These are phyloP conservation scores for Leccinum pachyderme DNA, from an alignment of 1,284 basidiomycete genomes.

Conservation along the genomic window DNA sequence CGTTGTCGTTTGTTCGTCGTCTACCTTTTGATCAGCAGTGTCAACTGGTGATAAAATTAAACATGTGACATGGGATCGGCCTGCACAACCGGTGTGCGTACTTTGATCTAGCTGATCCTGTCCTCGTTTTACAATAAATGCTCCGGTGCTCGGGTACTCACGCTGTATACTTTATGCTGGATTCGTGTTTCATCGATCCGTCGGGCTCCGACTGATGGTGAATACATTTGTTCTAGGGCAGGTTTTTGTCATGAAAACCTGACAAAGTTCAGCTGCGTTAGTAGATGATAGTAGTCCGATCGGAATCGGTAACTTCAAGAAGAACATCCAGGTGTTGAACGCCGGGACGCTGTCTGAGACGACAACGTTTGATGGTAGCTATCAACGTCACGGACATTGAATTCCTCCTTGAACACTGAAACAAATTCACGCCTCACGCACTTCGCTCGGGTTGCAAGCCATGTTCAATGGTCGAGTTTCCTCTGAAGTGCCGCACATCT, in stretches of 20 bases:
- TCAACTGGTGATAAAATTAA: not conserved
- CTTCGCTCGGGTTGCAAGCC: constrained; percentile 1
- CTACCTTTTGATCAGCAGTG: not conserved
- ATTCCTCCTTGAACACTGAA: not conserved
- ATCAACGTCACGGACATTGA: no score
- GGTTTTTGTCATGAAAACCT: not conserved
- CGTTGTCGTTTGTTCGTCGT: not conserved
- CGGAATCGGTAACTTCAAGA: no score
- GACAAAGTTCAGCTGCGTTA: no score
- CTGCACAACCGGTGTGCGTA: not conserved
- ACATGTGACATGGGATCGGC: not conserved
- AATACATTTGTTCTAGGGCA: not conserved
- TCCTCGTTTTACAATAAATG: not conserved
- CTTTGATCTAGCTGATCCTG: not conserved
- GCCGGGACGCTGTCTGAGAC: no score
- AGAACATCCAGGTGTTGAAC: no score
- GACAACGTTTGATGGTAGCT: no score
- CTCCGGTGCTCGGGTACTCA: not conserved
- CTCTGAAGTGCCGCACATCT: constrained; percentile 1
- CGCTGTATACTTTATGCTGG: not conserved
- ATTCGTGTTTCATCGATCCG: not conserved
- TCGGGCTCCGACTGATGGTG: not conserved
- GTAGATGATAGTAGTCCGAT: no score
- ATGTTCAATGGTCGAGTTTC: not conserved
- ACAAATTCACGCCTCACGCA: not conserved